A percentile compares a stretch with the other conserved stretches of the same genome.
phyloP scores from a whole-genome alignment of 1,284 basidiomycete species.

The Ceratobasidium sp. region DNA sequence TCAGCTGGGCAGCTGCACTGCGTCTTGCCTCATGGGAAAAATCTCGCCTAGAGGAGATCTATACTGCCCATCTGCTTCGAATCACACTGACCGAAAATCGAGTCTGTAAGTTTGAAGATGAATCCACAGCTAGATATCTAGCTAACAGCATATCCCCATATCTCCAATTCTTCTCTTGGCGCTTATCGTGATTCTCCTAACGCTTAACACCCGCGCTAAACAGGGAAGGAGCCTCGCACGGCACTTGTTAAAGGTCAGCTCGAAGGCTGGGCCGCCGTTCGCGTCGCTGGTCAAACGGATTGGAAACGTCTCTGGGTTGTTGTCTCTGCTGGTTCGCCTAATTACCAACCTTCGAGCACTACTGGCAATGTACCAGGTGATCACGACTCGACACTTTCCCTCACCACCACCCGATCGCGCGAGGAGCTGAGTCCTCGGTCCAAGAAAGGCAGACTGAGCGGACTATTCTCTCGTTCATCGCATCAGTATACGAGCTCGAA shows the following conservation, averaged over 20 bases:
- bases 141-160: conserved; percentile 11
- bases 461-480: not conserved
- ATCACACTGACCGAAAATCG: conserved; percentile 70
- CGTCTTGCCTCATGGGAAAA: conserved; percentile 96
- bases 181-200: conserved; percentile 26
- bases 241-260: conserved; percentile 80
- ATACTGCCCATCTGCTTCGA: conserved; percentile 93
- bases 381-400: conserved; percentile 50
- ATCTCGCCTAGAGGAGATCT: conserved; percentile 95
- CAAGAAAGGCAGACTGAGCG: conserved; percentile 41
- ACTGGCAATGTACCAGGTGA: conserved; percentile 48
- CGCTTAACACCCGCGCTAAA: too few relatives aligned
- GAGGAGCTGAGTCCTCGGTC: not conserved
- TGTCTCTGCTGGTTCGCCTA: conserved; percentile 58
- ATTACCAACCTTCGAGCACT: conserved; percentile 52
- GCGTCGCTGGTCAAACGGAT: conserved; percentile 95
- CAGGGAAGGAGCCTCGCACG: conserved; percentile 75
- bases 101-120: conserved; percentile 59
- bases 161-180: conserved; percentile 24
- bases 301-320: conserved; percentile 96
- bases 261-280: conserved; percentile 94
- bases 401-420: conserved; percentile 19
- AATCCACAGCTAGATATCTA: conserved; percentile 15
- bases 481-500: not conserved
- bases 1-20: conserved; percentile 93